Evolutionary conservation across 2,329 filamentous ascomycete species (phyloP), one percentile per base, ranked within the genome.

Genomic region (Alternaria gaisen): DNA sequence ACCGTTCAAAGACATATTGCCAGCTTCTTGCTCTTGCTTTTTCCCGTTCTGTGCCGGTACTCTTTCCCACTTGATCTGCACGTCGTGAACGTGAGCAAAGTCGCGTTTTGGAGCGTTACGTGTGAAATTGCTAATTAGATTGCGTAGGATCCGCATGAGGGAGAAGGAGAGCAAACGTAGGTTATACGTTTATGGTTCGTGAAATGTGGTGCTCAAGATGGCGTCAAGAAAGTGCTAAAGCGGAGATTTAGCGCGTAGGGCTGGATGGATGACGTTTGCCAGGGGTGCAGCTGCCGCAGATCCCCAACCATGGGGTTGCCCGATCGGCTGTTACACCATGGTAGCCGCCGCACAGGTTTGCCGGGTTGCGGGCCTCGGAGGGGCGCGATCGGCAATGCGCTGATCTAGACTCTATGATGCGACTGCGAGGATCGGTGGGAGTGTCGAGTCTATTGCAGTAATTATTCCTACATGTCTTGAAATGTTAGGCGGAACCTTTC

Each of bases 61-160:
- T 18, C 53, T 53, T 30, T 53, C 48, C 54, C 58, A 64, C 55
- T 61, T 56, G 38, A 63, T 62, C 41, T 55, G 43, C 8, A 68
- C 64, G 66, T 76, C 72, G 71, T 75, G 73, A 3, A 76, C 73
- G 50, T 73, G 70, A 16, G 73, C 73, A 64, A 65, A 74, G 6
- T 64, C 55, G 40, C 72, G 66, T 50, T 54, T 68, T 2, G 44
- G 32, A 12, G 57, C 32, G 5, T 22, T 22, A 32, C 53, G 56
- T 43, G 38, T 20, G 20, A 56, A 24, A 20, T 50, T 54, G 18
- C 43, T 43, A 22, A 59, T n/a, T 7, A 55, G 24, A 22, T 24
- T 43, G 3, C 55, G 58, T 53, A 61, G 28, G n/a, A 60, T 3
- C 18, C 56, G 60, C 60, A 62, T 62, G 7, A 32, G 51, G 38